phyloP scores from a whole-genome alignment of 306 rosid genomes.

The Lupinus albus region DNA sequence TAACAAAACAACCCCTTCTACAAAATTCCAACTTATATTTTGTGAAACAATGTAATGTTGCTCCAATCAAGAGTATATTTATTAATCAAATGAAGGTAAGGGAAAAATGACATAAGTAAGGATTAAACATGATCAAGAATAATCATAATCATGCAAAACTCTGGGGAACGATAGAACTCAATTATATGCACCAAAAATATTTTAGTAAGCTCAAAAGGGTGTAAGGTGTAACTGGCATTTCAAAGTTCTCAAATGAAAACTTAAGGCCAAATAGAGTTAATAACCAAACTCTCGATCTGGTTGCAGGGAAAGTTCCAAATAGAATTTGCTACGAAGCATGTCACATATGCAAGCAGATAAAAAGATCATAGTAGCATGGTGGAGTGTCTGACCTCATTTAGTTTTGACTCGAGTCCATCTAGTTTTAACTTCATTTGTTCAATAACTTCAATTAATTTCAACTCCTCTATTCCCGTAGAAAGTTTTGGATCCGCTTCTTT shows the following conservation, averaged over 20 bases:
- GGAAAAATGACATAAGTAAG: neutral
- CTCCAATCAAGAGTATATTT: constrained; percentile 19
- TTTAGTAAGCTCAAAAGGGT: neutral
- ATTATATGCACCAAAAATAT: neutral
- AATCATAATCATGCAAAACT: constrained; percentile 9
- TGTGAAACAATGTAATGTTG: constrained; percentile 6
- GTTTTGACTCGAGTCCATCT: constrained; percentile 70
- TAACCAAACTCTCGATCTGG: constrained; percentile 33
- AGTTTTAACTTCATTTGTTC: constrained; percentile 79
- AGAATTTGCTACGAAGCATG: constrained; percentile 28
- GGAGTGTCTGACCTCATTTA: constrained; percentile 69
- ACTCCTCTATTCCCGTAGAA: constrained; percentile 39
- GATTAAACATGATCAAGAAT: neutral
- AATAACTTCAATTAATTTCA: constrained; percentile 62
- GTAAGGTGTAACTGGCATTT: constrained; percentile 3
- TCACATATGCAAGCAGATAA: constrained; percentile 26
- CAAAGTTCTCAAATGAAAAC: constrained; percentile 17
- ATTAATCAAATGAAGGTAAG: constrained; percentile 29
- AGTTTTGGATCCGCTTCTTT: constrained; percentile 24
- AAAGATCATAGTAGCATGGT: constrained; percentile 9
- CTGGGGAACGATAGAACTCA: too few relatives aligned
- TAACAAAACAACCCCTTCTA: neutral
- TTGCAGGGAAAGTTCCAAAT: constrained; percentile 24
- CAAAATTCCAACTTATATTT: constrained; percentile 32
- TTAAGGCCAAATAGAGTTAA: constrained; percentile 18